Base-by-base conservation (phyloP, 208 protist species). In the Vickermania spadyakhi region DNA sequence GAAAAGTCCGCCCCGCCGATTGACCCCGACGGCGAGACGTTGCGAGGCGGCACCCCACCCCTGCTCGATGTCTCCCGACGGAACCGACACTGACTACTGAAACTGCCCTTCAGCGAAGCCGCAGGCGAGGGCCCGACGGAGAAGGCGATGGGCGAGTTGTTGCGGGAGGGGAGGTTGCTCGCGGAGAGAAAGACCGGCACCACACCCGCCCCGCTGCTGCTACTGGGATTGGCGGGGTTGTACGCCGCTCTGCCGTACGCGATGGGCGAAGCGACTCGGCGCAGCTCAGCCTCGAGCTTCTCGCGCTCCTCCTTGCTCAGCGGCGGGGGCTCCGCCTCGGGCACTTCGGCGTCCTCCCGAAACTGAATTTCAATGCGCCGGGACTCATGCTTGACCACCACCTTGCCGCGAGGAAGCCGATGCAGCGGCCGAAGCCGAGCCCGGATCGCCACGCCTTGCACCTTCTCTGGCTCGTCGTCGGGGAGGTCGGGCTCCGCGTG, bases 321-420 rank as follows among this genome's bases (percentile, higher is more conserved):
- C 30, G 78, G 78, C 7, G 78, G 74, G 30, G 78, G 78, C 11
- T 42, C 78, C 26, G 74, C 78, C 45, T 75, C 58, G n/a, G 78
- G 78, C 31, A 85, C 42, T 13, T 68, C 53, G 5, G 21, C 25
- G 3, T 63, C 25, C 0, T 64, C 60, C 25, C 52, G 50, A 30
- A 79, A 79, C 55, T 75, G 62, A 21, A 79, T 64, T 23, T 58
- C 54, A 2, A 71, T 55, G 14, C 71, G 60, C 51, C 66, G 65
- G 27, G 68, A 60, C 14, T 72, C 72, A 21, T 79, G 41, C n/a
- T 68, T 54, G 13, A 85, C 49, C 22, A 68, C 22, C 1, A 72
- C 62, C n/a, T 29, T 59, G 11, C 58, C 56, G 11, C 56, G 60
- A 0, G 78, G 78, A 0, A 81, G 65, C 31, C 70, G 64, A 52